Evolutionary conservation across 208 protist species (phyloP).

Genomic region (Endotrypanum monterogeii): DNA sequence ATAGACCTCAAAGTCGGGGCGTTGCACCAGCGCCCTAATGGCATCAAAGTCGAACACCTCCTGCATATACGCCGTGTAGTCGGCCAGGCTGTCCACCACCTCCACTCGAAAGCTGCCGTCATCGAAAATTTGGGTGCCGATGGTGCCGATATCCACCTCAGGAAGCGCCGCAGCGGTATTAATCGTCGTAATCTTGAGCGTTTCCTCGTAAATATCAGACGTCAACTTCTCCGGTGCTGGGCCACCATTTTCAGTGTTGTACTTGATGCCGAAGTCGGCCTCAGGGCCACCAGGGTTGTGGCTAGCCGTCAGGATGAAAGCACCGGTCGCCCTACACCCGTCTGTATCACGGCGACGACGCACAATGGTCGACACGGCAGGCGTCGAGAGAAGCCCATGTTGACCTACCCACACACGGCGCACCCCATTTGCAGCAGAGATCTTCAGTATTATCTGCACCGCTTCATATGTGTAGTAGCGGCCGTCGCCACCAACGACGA

Average conservation of each 20-base stretch:
- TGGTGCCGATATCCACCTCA: conserved; percentile 61
- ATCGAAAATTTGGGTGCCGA: conserved; percentile 54
- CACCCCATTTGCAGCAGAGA: conserved; percentile 95
- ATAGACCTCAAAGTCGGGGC: conserved; percentile 85
- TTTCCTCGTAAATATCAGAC: conserved; percentile 92
- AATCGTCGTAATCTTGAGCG: conserved; percentile 71
- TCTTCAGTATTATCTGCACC: conserved; percentile 94
- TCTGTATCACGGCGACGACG: conserved; percentile 64
- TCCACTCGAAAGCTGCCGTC: conserved; percentile 68
- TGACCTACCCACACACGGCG: conserved; percentile 87
- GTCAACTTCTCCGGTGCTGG: conserved; percentile 96
- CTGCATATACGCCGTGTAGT: conserved; percentile 93
- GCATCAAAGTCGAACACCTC: conserved; percentile 94
- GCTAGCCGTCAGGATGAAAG: conserved; percentile 97
- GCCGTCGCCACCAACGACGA: conserved; percentile 97
- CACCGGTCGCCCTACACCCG: conserved; percentile 59
- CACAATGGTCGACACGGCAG: conserved; percentile 95
- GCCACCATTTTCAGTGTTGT: conserved; percentile 97
- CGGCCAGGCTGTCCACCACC: conserved; percentile 92
- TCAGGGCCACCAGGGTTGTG: conserved; percentile 98
- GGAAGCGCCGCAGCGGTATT: conserved; percentile 53
- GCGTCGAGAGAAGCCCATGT: conserved; percentile 96
- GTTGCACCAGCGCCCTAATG: conserved; percentile 73
- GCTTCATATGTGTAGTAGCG: conserved; percentile 93
- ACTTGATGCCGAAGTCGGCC: conserved; percentile 99